Conservation (phyloP, 176 grass and related monocot genomes). For the Aegilops speltoides region DNA sequence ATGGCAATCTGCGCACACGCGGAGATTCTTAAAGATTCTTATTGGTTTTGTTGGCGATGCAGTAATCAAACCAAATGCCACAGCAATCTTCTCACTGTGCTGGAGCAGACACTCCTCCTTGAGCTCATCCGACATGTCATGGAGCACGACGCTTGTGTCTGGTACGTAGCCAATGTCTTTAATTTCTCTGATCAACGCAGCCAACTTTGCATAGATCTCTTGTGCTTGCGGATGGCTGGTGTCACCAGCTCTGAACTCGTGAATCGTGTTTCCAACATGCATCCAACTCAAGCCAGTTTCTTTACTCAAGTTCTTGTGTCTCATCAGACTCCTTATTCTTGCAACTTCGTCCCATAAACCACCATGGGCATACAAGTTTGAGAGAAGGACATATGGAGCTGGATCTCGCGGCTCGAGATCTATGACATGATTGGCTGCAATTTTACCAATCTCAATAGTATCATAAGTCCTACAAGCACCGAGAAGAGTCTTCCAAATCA, state of each 20-base stretch:
- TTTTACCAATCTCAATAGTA: constrained; percentile 58
- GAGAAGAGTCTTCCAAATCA: constrained; percentile 80
- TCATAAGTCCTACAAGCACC: constrained; percentile 62
- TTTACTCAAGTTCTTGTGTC: constrained; percentile 71
- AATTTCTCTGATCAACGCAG: constrained; percentile 50
- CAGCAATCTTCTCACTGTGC: constrained; percentile 90
- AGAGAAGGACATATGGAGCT: constrained; percentile 83
- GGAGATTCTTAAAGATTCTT: constrained; percentile 90
- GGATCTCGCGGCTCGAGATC: constrained; percentile 73
- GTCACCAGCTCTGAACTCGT: constrained; percentile 76
- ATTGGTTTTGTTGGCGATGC: constrained; percentile 59
- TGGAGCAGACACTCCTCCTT: constrained; percentile 84
- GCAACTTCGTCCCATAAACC: constrained; percentile 79
- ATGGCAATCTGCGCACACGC: constrained; percentile 80
- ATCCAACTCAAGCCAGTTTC: constrained; percentile 91
- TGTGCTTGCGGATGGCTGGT: constrained; percentile 55
- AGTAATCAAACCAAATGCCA: constrained; percentile 69
- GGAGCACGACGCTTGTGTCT: constrained; percentile 71
- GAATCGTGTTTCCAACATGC: constrained; percentile 67
- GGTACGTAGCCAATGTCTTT: constrained; percentile 69
- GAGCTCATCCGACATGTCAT: constrained; percentile 72
- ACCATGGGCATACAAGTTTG: constrained; percentile 84
- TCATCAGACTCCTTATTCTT: constrained; percentile 64
- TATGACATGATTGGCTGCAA: constrained; percentile 59
- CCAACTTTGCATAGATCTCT: constrained; percentile 64